Evolutionary conservation across 345 rosid genomes (phyloP), one percentile per base, ranked within the genome.

Genomic region (Eucalyptus polybractea): DNA sequence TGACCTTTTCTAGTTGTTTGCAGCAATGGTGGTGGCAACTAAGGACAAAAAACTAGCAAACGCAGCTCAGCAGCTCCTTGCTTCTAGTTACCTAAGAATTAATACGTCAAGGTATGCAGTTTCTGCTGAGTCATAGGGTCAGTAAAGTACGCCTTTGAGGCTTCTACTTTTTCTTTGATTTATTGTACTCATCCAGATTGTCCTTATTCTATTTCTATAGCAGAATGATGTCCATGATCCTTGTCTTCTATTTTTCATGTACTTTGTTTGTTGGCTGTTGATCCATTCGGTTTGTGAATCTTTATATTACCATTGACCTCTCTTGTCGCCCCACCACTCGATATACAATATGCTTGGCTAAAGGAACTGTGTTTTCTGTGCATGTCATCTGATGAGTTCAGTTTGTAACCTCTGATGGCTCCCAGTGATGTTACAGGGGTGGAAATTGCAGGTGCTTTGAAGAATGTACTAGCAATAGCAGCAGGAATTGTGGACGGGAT

Each of bases 351-450:
- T 22, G 85, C 85, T 76, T 40, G 47, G 85, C 47, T 76, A 76
- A 21, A 31, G 25, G 42, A 8, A 50, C 67, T 86, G 13, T 33
- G 60, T 47, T 47, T 44, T 60, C 85, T 44, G 85, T 40, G 47
- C 85, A 76, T 76, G 85, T 76, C 47, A 40, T 37, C 85, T 76
- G 29, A 69, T 91, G 90, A 90, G 93, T 91, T 92, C 97, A 95
- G 94, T 90, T 92, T 93, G 95, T 94, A 94, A 96, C 95, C 91
- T 92, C 96, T 95, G 94, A 96, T 95, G 90, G 93, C 91, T 94
- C 90, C 92, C 98, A 97, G 99, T 93, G 99, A 97, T 94, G 99
- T 97, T 90, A 96, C 95, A 94, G 99, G 99, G 91, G 98, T 97
- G 91, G 98, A 97, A 94, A 97, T 96, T 90, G 97, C 98, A 13